phyloP scores from a whole-genome alignment of 257 asterid species.

The Salvia splendens region DNA sequence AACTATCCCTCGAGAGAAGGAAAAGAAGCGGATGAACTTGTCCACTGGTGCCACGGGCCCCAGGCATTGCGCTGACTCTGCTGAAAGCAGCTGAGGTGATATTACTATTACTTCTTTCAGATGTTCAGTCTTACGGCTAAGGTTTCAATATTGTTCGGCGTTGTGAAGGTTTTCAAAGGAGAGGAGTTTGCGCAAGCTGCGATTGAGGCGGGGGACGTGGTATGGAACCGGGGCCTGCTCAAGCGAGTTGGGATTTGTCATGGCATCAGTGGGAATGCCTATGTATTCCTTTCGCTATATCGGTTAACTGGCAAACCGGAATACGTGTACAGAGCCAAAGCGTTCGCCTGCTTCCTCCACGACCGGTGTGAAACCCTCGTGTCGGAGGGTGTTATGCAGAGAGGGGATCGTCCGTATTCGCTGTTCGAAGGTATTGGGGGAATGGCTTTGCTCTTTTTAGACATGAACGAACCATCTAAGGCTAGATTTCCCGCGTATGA shows the following conservation, averaged over 20 bases:
- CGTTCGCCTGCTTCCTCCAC: conserved; percentile 68
- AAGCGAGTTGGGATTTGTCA: conserved; percentile 86
- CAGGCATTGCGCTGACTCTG: conserved; percentile 77
- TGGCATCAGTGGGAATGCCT: conserved; percentile 81
- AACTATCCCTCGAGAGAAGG: conserved; percentile 83
- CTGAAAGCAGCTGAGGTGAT: conserved; percentile 69
- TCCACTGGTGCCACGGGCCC: conserved; percentile 97
- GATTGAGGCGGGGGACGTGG: conserved; percentile 69
- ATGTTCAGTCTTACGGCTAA: too few relatives aligned
- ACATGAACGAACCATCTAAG: conserved; percentile 59
- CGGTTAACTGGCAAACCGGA: conserved; percentile 63
- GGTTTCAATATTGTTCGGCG: too few relatives aligned
- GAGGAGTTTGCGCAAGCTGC: conserved; percentile 75
- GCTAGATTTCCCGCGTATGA: conserved; percentile 73
- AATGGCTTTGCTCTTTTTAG: conserved; percentile 69
- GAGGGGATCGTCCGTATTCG: conserved; percentile 77
- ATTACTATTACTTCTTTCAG: too few relatives aligned
- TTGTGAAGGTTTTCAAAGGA: conserved; percentile 45
- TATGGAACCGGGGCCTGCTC: conserved; percentile 78
- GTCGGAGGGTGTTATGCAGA: conserved; percentile 71
- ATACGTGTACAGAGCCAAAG: conserved; percentile 70
- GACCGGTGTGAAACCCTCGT: conserved; percentile 58
- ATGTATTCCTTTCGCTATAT: conserved; percentile 71
- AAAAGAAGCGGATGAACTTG: conserved; percentile 64
- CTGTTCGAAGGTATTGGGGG: conserved; percentile 80